Evolutionary conservation across 2,329 filamentous ascomycete genomes (phyloP).

Genomic region (Arthroderma sp.): DNA sequence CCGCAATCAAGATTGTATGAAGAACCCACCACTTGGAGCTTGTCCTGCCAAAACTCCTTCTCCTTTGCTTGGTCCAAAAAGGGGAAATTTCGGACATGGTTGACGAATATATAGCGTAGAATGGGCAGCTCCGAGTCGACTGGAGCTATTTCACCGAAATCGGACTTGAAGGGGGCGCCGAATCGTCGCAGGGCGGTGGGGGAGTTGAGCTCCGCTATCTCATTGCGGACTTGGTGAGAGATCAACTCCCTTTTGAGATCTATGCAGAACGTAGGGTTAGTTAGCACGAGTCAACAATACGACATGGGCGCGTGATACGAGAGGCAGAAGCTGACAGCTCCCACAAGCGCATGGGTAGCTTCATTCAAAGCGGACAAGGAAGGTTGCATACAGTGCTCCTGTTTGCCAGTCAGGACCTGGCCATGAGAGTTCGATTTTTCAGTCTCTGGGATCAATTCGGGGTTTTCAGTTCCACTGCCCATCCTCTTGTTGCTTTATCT

Average conservation of each 20-base stretch:
- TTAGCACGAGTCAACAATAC: conserved; percentile 1
- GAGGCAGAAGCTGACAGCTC: not conserved
- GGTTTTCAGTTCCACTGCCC: not conserved
- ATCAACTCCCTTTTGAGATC: conserved; percentile 95
- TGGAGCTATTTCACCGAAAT: conserved; percentile 82
- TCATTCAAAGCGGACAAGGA: conserved; percentile 2
- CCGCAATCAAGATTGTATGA: not conserved
- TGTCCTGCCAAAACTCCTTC: conserved; percentile 99
- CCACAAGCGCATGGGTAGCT: conserved; percentile 2
- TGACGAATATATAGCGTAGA: conserved; percentile 90
- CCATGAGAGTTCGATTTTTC: conserved; percentile 19
- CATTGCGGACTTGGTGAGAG: conserved; percentile 72
- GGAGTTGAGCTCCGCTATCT: conserved; percentile 86
- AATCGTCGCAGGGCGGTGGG: conserved; percentile 90
- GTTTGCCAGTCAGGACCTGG: conserved; percentile 73
- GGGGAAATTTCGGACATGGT: conserved; percentile 94
- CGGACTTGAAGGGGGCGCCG: conserved; percentile 86
- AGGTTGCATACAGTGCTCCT: conserved; percentile 72
- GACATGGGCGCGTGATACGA: too few relatives aligned
- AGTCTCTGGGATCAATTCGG: not conserved
- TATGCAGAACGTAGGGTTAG: conserved; percentile 22
- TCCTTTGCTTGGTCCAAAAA: conserved; percentile 93
- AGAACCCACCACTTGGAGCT: conserved; percentile 70
- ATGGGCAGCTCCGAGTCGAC: conserved; percentile 89
- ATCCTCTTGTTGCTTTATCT: not conserved